Evolutionary conservation across 2,329 filamentous ascomycete species (phyloP), one percentile per base, ranked within the genome.

Genomic region (Monilinia polystroma): DNA sequence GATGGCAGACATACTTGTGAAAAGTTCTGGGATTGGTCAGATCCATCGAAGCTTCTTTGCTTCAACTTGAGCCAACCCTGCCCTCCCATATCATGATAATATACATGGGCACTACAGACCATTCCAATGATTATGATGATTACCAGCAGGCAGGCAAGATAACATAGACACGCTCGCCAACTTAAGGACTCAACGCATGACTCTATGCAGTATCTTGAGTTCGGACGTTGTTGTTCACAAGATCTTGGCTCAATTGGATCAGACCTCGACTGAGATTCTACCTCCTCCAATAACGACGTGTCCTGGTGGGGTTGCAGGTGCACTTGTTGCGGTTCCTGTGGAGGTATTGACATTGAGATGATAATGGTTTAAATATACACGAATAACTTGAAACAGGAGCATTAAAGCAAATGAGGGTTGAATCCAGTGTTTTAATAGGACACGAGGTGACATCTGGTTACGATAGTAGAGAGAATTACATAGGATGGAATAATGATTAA

Each of bases 21-120:
- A 12, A 26, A 63, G 29, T 29, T 26, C 18, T 63, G 43, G 43
- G 26, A 32, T 29, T 16, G 29, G 18, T 49, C 38, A 55, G 16
- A 32, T 26, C 14, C 23, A 29, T 43, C 29, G 16, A 45, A 14
- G 14, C 20, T 64, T 57, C 57, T 56, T 8, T 43, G 63, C 53
- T 69, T 65, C 23, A 47, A 63, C 47, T 68, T 71, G n/a, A 72
- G 58, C 57, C 67, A 75, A 2, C 73, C 73, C 54, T 73, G 71
- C 3, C 72, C 73, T 53, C 72, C 72, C 41, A 72, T 68, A 29
- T 70, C 62, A 32, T 69, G 64, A 58, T 72, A 75, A 52, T 73
- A 72, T 35, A 70, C 54, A 55, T 75, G 74, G 23, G 70, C 66
- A 43, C 63, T 68, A 64, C 72, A 72, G 18, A 74, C 8, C 16